Evolutionary conservation across 495 filamentous ascomycete genomes (phyloP), one percentile per base, ranked within the genome.

Genomic region (Gamarada debralockiae): DNA sequence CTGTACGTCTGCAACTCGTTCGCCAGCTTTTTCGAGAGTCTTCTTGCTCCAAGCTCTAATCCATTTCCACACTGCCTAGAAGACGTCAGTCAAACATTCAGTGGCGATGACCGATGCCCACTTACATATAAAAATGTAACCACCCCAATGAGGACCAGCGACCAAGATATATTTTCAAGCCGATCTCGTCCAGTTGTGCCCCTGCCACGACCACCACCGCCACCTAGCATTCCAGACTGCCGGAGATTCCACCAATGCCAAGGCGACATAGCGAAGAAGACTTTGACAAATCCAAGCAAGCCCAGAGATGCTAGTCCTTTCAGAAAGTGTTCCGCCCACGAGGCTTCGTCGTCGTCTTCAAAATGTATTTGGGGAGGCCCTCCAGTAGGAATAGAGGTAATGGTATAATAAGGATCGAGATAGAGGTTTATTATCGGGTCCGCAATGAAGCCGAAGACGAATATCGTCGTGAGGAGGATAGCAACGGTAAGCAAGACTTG

Each of bases 381-480:
- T 37, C 65, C 62, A 47, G 22, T 62, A 55, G 41, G 70, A 60
- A 56, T 64, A 56, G 59, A 69, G 25, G 59, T 55, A 22, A 76
- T 65, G 2, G 65, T 52, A 22, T 76, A 74, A 42, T 83, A 67
- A 0, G 89, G 89, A 63, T 95, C 90, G 14, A 92, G 66, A 72
- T 90, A 95, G 17, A 95, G 71, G 55, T 87, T 86, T 64, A 98
- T 87, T 59, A 97, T 89, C 10, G 91, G 91, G 70, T 97, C 92
- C 55, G 90, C 91, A 63, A 97, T 69, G 61, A 97, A 92, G 13
- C 91, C 89, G 15, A 92, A 70, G 22, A 88, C 67, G 54, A 96
- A 89, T 7, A 87, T 66, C n/a, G 86, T 82, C 0, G 86, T 88
- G 29, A 78, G 69, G 52, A 93, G 67, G 25, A 84, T 87, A 12